These are phyloP conservation scores for Agrocybe chaxingu DNA, from an alignment of 768 basidiomycete genomes.

Conservation along the genomic window DNA sequence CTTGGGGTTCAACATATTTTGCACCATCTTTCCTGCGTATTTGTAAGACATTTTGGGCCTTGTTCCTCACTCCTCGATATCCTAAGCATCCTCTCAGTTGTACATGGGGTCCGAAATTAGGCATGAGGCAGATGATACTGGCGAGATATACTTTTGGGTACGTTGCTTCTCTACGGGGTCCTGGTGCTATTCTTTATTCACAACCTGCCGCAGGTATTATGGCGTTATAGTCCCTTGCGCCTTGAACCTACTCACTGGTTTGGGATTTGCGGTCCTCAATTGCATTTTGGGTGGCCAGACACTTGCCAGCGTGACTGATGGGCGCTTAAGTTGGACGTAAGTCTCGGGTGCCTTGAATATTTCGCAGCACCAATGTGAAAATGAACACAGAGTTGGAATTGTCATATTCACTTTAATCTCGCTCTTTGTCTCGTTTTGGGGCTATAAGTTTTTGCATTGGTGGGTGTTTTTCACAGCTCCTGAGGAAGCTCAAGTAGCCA, in stretches of 20 bases:
- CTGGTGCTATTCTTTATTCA: not conserved
- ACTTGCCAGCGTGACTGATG: slow-evolving; percentile 25
- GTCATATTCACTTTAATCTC: slow-evolving; percentile 71
- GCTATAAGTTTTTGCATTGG: slow-evolving; percentile 45
- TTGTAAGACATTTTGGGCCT: slow-evolving; percentile 30
- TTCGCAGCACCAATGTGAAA: not conserved
- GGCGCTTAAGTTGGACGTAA: slow-evolving; percentile 28
- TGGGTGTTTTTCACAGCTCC: slow-evolving; percentile 9
- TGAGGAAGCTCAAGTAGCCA: not conserved
- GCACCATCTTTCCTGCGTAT: slow-evolving; percentile 56
- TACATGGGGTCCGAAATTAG: slow-evolving; percentile 81
- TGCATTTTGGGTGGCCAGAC: slow-evolving; percentile 57
- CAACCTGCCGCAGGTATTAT: slow-evolving; percentile 26
- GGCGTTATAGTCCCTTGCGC: slow-evolving; percentile 48
- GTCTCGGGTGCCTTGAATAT: slow-evolving; percentile 1
- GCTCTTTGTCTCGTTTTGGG: slow-evolving; percentile 60
- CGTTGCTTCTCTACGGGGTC: not conserved
- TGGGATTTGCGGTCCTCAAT: slow-evolving; percentile 60
- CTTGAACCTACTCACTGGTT: slow-evolving; percentile 50
- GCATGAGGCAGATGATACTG: slow-evolving; percentile 81
- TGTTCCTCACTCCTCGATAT: not conserved
- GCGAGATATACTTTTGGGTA: slow-evolving; percentile 42
- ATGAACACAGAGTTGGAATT: slow-evolving; percentile 61
- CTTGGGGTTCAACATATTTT: slow-evolving; percentile 60
- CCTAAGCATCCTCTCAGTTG: slow-evolving; percentile 19